phyloP scores from a whole-genome alignment of 768 basidiomycete species.

The Boletellus ananiceps region DNA sequence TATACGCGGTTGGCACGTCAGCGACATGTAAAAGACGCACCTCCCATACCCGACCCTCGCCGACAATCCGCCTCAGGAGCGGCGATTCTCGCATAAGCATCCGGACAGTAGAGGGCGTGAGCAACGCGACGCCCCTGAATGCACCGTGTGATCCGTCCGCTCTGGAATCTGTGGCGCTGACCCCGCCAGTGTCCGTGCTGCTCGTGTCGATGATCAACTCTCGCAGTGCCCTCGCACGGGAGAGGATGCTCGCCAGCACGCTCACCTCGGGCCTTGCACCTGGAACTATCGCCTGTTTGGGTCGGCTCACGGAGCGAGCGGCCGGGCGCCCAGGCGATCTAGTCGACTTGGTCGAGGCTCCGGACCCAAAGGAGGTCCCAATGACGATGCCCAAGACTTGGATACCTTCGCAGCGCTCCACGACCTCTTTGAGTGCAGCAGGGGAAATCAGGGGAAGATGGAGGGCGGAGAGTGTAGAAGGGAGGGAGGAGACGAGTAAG shows the following conservation, averaged over 20 bases:
- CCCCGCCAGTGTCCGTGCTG: neutral
- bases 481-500: slow-evolving; percentile 30
- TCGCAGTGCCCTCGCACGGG: slow-evolving; percentile 10
- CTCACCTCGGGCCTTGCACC: slow-evolving; percentile 10
- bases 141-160: neutral
- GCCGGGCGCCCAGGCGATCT: neutral
- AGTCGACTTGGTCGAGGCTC: neutral
- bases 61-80: slow-evolving; percentile 43
- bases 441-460: slow-evolving; percentile 23
- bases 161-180: neutral
- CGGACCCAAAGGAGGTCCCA: slow-evolving; percentile 8
- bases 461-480: slow-evolving; percentile 32
- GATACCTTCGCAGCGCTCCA: slow-evolving; percentile 18
- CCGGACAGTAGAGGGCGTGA: slow-evolving; percentile 40
- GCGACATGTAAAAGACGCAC: slow-evolving; percentile 31
- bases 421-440: slow-evolving; percentile 16
- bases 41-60: slow-evolving; percentile 50
- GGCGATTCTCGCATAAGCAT: slow-evolving; percentile 39
- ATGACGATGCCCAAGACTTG: slow-evolving; percentile 18
- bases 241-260: slow-evolving; percentile 10
- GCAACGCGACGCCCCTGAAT: slow-evolving; percentile 18
- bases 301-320: neutral
- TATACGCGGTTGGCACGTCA: neutral
- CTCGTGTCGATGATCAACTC: slow-evolving; percentile 19
- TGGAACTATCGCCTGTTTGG: neutral